A percentile compares a stretch with the other conserved stretches of the same genome.
Conservation (phyloP, 768 basidiomycete genomes). For the Rhodotorula toruloides region DNA sequence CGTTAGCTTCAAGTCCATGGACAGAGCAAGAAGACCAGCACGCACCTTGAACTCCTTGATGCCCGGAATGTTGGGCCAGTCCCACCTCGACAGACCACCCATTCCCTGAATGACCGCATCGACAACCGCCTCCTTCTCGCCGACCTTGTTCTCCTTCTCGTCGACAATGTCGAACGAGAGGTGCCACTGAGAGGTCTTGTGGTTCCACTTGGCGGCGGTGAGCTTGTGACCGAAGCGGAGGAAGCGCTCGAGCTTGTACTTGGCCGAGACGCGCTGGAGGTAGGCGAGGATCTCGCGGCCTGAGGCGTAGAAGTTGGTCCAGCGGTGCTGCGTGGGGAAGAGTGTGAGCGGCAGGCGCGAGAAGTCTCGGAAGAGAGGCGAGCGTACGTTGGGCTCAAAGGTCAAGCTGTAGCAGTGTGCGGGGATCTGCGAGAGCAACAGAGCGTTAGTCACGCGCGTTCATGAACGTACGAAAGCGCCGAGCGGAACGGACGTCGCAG, state of each 20-base stretch:
- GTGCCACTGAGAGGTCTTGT: slow-evolving; percentile 56
- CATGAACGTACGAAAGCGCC: neutral
- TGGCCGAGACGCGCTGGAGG: slow-evolving; percentile 47
- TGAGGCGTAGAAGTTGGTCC: slow-evolving; percentile 31
- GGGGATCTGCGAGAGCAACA: slow-evolving; percentile 15
- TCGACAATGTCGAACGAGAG: slow-evolving; percentile 46
- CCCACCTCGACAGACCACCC: slow-evolving; percentile 56
- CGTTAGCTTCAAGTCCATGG: slow-evolving; percentile 64
- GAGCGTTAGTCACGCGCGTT: neutral
- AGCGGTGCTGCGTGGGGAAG: slow-evolving; percentile 12
- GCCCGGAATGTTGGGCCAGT: slow-evolving; percentile 64
- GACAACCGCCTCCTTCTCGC: slow-evolving; percentile 53
- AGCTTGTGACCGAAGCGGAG: slow-evolving; percentile 31
- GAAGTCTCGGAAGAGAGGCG: neutral
- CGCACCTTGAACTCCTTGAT: slow-evolving; percentile 53
- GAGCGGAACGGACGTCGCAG: slow-evolving; percentile 26
- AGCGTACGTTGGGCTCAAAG: slow-evolving; percentile 34
- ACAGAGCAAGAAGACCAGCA: too few species aligned
- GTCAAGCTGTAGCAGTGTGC: slow-evolving; percentile 35
- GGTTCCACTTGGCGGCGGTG: slow-evolving; percentile 54
- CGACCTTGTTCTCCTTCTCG: slow-evolving; percentile 46
- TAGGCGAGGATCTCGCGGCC: slow-evolving; percentile 56
- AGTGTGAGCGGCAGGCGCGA: neutral
- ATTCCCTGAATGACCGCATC: slow-evolving; percentile 60
- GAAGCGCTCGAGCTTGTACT: slow-evolving; percentile 39